Conservation (phyloP, 1,284 basidiomycete species). For the Leccinum fallax region DNA sequence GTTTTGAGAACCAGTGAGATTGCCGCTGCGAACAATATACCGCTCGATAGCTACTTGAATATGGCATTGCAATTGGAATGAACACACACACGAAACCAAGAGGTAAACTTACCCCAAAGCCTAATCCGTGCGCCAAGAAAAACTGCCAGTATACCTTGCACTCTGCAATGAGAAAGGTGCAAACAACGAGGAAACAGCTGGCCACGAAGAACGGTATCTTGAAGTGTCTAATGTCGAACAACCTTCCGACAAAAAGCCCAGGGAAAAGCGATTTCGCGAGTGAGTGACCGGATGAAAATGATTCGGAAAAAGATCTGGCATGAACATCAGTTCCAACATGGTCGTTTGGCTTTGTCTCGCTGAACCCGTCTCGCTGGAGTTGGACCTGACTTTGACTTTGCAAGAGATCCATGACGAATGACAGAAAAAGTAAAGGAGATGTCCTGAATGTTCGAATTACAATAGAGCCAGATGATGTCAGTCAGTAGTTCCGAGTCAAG, state of each 20-base stretch:
- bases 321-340: not conserved
- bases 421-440: not conserved
- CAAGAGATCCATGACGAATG: not conserved
- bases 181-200: constrained; percentile 39
- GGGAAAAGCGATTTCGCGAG: constrained; percentile 26
- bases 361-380: not conserved
- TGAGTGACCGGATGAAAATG: not conserved
- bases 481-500: not conserved
- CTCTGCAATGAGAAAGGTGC: constrained; percentile 46
- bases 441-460: not conserved
- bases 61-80: not conserved
- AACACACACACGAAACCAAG: not conserved
- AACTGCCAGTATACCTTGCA: constrained; percentile 46
- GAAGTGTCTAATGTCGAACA: constrained; percentile 12
- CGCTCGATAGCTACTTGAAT: constrained; percentile 7
- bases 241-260: constrained; percentile 11
- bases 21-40: constrained; percentile 44
- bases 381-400: not conserved
- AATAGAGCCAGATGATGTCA: not conserved
- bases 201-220: constrained; percentile 2
- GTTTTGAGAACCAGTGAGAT: constrained; percentile 46
- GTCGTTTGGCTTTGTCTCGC: not conserved
- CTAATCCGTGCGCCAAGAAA: constrained; percentile 48
- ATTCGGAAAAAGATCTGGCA: not conserved
- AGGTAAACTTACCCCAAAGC: constrained; percentile 35